Conservation (phyloP, 1,284 basidiomycete species). For the Boletus semigastroideus region DNA sequence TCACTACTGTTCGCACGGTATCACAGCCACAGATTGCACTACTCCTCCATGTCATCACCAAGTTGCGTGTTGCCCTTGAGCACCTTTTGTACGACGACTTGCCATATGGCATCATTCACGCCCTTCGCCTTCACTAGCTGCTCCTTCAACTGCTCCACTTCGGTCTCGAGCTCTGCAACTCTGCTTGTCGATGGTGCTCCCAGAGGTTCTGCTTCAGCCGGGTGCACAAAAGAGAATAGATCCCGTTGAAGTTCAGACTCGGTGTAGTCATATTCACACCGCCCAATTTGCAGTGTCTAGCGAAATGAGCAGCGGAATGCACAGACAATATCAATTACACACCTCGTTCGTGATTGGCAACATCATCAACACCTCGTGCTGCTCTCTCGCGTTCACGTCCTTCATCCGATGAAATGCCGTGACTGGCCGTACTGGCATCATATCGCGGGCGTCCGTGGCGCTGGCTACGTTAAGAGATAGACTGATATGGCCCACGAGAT, state of each 20-base stretch:
- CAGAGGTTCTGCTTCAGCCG: slow-evolving; percentile 34
- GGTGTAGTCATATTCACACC: slow-evolving; percentile 40
- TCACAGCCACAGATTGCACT: slow-evolving; percentile 22
- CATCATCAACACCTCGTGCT: slow-evolving; percentile 65
- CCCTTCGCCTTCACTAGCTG: slow-evolving; percentile 80
- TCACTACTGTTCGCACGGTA: slow-evolving; percentile 18
- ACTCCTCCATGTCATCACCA: slow-evolving; percentile 8
- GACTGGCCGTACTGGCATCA: slow-evolving; percentile 64
- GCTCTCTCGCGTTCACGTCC: slow-evolving; percentile 62
- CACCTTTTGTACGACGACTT: slow-evolving; percentile 67
- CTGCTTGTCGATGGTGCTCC: slow-evolving; percentile 48
- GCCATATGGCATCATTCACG: slow-evolving; percentile 91
- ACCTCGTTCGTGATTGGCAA: slow-evolving; percentile 49
- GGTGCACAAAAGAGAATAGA: slow-evolving; percentile 58
- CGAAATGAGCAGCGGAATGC: not conserved
- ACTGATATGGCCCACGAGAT: slow-evolving; percentile 76
- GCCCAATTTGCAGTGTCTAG: slow-evolving; percentile 19
- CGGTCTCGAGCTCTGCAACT: slow-evolving; percentile 69
- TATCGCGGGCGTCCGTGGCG: slow-evolving; percentile 49
- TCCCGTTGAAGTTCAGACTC: slow-evolving; percentile 58
- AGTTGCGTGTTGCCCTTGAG: slow-evolving; percentile 36
- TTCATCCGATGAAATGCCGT: slow-evolving; percentile 69
- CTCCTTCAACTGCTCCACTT: slow-evolving; percentile 62
- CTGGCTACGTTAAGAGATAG: slow-evolving; percentile 49
- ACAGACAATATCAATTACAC: slow-evolving; percentile 19